These are phyloP conservation scores for Penicillium pancosmium DNA, from an alignment of 495 filamentous ascomycete genomes.

Conservation along the genomic window DNA sequence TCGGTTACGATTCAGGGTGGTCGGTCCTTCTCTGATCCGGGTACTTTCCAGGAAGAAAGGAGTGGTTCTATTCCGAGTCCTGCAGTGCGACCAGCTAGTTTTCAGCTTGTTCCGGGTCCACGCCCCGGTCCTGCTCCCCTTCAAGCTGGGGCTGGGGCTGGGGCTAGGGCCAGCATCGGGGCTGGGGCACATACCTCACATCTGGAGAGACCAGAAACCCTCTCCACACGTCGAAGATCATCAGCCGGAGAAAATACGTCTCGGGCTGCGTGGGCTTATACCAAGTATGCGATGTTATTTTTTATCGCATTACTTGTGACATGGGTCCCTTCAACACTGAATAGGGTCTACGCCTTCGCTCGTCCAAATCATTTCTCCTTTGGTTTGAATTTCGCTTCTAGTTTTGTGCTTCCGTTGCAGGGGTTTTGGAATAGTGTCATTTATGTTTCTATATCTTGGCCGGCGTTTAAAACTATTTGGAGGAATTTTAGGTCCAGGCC, in stretches of 20 bases:
- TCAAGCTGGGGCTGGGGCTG: too few species aligned
- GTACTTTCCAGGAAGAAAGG: too few species aligned
- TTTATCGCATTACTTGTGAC: constrained; percentile 80
- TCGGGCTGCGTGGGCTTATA: constrained; percentile 69
- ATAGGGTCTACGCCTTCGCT: constrained; percentile 71
- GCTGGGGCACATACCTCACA: not conserved
- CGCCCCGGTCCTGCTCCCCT: too few species aligned
- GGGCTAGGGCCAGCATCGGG: too few species aligned
- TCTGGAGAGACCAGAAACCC: constrained; percentile 14
- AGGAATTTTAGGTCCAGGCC: constrained; percentile 8
- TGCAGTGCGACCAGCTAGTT: not conserved
- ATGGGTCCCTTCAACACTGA: constrained; percentile 82
- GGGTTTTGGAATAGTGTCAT: constrained; percentile 88
- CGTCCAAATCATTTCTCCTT: constrained; percentile 55
- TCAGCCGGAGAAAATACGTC: constrained; percentile 30
- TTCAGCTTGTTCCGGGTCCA: not conserved
- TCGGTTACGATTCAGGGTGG: constrained; percentile 43
- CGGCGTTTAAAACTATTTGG: constrained; percentile 32
- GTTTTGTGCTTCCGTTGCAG: constrained; percentile 79
- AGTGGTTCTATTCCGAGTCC: too few species aligned
- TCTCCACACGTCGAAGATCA: constrained; percentile 22
- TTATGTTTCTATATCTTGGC: constrained; percentile 67
- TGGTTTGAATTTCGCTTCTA: constrained; percentile 67
- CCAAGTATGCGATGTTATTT: constrained; percentile 83
- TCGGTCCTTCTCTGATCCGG: not conserved